These are phyloP conservation scores for Penicillium hesseltinei DNA, from an alignment of 2,329 filamentous ascomycete species.

Conservation along the genomic window DNA sequence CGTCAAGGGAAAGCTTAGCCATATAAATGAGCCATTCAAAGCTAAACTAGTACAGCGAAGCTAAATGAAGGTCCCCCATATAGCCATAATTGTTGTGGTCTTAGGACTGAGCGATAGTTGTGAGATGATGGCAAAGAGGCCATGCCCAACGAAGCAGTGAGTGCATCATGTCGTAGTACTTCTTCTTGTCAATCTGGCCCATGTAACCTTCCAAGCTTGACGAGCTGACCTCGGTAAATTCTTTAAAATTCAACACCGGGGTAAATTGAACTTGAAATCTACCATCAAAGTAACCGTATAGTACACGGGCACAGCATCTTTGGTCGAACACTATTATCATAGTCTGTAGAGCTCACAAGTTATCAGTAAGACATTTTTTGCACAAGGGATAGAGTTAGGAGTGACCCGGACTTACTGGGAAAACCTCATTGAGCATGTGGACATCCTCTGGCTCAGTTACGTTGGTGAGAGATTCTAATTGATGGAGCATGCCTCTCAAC, in stretches of 20 bases:
- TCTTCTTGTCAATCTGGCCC: neutral
- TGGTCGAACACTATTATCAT: neutral
- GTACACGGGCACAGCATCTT: neutral
- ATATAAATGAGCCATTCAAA: neutral
- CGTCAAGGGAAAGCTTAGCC: no score
- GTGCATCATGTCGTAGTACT: neutral
- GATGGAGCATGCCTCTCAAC: neutral
- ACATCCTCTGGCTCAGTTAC: neutral
- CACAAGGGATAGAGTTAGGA: no score
- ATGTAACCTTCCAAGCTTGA: neutral
- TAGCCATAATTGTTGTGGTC: neutral
- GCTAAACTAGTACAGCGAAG: neutral
- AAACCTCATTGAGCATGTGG: neutral
- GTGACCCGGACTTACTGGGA: neutral
- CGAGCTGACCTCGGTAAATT: neutral
- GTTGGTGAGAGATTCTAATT: neutral
- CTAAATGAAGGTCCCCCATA: neutral
- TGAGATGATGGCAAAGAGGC: neutral
- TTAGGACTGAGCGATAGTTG: neutral
- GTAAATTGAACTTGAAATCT: neutral
- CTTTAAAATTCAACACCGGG: neutral
- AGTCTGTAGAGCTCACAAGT: neutral
- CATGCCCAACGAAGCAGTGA: constrained; percentile 1
- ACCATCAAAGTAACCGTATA: neutral
- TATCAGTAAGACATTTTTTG: neutral